Evolutionary conservation across 805 yeast genomes (phyloP), one percentile per base, ranked within the genome.

Genomic region (Saccharomycopsis microspora): DNA sequence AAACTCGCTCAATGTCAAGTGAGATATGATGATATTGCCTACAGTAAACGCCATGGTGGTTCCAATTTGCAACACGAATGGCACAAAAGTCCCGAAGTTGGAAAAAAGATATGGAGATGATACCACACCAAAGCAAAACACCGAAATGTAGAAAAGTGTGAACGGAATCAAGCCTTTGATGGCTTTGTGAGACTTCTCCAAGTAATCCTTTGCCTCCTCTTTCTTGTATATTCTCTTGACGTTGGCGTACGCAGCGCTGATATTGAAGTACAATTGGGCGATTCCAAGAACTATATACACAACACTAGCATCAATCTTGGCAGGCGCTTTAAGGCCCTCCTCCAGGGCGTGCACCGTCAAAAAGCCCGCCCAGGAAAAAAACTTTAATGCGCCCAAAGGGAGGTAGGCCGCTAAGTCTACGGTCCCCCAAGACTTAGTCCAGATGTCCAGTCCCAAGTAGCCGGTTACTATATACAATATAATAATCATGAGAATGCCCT

Each of bases 21-120:
- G 97, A 2, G 86, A 89, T 48, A 82, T 70, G 58, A 89, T 89
- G 53, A 89, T 86, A 60, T 93, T 76, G 4, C 97, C 97, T n/a
- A 90, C 97, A 3, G 78, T 70, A 58, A 85, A 82, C 0, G 97
- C 96, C 55, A 83, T 65, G 1, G 84, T 74, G 45, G 82, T 70
- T 1, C 95, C 94, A 57, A 85, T 78, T 32, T 89, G 75, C 42
- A 83, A 59, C 28, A 80, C 66, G 55, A 82, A 71, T 34, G 94
- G 83, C 41, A 85, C 60, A 39, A 68, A 68, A 8, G 50, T 28
- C 33, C 53, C 51, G 11, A 29, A 4, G 34, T 58, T 55, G 35
- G 64, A 54, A 33, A 69, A 66, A 27, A 66, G 32, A 55, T 68
- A 66, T 8, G 67, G 58, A 5, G 89, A 79, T 60, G 75, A 73